Evolutionary conservation across 2,329 filamentous ascomycete genomes (phyloP), one percentile per base, ranked within the genome.

Genomic region (Colletotrichum viniferum): DNA sequence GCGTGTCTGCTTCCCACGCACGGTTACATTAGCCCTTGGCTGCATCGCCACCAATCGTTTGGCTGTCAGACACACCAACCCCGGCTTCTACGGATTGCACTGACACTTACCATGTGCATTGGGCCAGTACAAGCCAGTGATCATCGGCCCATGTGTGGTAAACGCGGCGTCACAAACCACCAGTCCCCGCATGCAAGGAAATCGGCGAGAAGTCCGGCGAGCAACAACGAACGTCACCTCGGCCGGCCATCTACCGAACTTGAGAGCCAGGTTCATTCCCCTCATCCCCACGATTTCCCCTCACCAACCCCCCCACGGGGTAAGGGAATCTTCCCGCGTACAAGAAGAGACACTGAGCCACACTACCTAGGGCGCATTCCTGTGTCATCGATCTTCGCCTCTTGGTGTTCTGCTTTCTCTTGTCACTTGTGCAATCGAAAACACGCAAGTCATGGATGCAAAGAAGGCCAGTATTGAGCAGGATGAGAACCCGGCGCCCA

Each of bases 401-500:
- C 18, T 18, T 60, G 34, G 16, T 18, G 7, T 34, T 32, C 14
- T 56, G 34, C 30, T 48, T 16, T 18, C 14, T 24, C n/a, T 18
- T 21, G 12, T 13, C n/a, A 65, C 26, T 48, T 30, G 24, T 21
- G 55, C 34, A 36, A 24, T 5, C 10, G 18, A 52, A 16, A 36
- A 73, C 7, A 24, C 13, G 10, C 30, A 30, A 43, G 24, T 34
- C 7, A 76, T 76, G 73, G 69, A 73, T 12, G 28, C 34, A 14
- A 76, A 48, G 14, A 76, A 73, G 24, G 32, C 48, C 18, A 76
- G 48, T 58, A 52, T 76, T 7, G 73, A 76, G 43, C 73, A 76
- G 58, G 58, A 73, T 24, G 73, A 73, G 48, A 73, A 73, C 21
- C n/a, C 56, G 16, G 34, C 34, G 26, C 26, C 14, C 9, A 67